These are phyloP conservation scores for Syzygium grande DNA, from an alignment of 345 rosid genomes.

Conservation along the genomic window DNA sequence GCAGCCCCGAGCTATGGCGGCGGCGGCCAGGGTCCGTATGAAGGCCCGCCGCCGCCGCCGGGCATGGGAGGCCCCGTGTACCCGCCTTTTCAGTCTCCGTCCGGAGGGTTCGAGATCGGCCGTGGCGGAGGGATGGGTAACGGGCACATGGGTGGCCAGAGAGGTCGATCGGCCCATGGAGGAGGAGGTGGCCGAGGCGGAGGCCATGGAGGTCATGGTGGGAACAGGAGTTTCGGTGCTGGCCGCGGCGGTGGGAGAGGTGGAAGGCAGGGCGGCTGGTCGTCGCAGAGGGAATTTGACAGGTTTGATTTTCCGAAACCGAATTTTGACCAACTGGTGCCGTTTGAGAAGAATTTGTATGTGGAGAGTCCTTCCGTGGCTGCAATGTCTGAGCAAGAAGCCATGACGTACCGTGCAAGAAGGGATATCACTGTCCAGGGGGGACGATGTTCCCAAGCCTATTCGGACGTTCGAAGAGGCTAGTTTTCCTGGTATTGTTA, in stretches of 20 bases:
- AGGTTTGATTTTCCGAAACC: conserved; percentile 57
- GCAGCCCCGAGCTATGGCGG: background rate
- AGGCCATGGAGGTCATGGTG: conserved; percentile 9
- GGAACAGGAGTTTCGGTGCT: conserved; percentile 16
- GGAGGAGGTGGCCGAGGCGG: background rate
- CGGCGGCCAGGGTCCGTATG: background rate
- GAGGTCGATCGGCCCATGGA: conserved; percentile 5
- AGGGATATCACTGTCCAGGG: conserved; percentile 81
- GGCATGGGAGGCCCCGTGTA: conserved; percentile 11
- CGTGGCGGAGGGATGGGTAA: conserved; percentile 17
- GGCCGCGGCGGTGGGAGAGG: conserved; percentile 27
- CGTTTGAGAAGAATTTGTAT: conserved; percentile 85
- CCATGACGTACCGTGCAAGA: conserved; percentile 38
- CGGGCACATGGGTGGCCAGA: conserved; percentile 14
- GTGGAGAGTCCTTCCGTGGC: conserved; percentile 52
- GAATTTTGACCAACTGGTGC: conserved; percentile 67
- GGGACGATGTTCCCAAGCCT: conserved; percentile 80
- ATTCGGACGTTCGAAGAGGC: conserved; percentile 71
- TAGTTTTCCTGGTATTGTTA: conserved; percentile 63
- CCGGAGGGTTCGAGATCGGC: conserved; percentile 39
- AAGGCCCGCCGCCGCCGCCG: background rate
- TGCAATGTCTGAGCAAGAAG: conserved; percentile 72
- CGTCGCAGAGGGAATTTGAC: conserved; percentile 50
- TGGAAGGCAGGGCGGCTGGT: conserved; percentile 47
- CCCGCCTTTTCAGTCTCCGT: conserved; percentile 53